These are phyloP conservation scores for Begonia peltatifolia DNA, from an alignment of 306 rosid species.

Conservation along the genomic window DNA sequence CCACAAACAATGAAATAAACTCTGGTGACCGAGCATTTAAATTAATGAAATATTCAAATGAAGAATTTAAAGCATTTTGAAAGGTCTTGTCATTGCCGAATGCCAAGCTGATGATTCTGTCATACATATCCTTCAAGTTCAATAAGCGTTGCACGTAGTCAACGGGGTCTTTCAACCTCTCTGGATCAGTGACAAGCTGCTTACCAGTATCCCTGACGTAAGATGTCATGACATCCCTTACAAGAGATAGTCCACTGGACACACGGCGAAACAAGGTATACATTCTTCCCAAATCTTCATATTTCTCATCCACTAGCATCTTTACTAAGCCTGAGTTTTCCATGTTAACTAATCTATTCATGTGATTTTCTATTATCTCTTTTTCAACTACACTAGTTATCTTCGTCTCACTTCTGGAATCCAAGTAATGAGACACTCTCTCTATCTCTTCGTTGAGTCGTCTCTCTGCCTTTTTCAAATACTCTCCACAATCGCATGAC, in stretches of 20 bases:
- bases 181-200: conserved; percentile 75
- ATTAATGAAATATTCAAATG: conserved; percentile 68
- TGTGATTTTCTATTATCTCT: conserved; percentile 76
- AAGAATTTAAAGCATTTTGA: conserved; percentile 84
- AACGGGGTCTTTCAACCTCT: conserved; percentile 69
- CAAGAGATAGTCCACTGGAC: conserved; percentile 32
- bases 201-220: conserved; percentile 60
- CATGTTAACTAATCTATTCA: conserved; percentile 67
- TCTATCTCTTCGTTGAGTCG: conserved; percentile 77
- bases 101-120: conserved; percentile 45
- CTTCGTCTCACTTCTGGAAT: conserved; percentile 49
- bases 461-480: conserved; percentile 64
- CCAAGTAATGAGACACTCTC: conserved; percentile 82
- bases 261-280: conserved; percentile 64
- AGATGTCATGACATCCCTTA: conserved; percentile 70
- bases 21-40: conserved; percentile 65
- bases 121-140: conserved; percentile 72
- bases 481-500: conserved; percentile 67
- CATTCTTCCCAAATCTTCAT: conserved; percentile 71
- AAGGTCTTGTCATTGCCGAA: conserved; percentile 82
- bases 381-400: conserved; percentile 60
- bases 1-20: conserved; percentile 72
- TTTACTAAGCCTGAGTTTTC: conserved; percentile 68
- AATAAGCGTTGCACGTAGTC: conserved; percentile 72
- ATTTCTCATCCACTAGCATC: conserved; percentile 69